phyloP scores from a whole-genome alignment of 352 stramenopile genomes.

The Hyaloperonospora brassicae region DNA sequence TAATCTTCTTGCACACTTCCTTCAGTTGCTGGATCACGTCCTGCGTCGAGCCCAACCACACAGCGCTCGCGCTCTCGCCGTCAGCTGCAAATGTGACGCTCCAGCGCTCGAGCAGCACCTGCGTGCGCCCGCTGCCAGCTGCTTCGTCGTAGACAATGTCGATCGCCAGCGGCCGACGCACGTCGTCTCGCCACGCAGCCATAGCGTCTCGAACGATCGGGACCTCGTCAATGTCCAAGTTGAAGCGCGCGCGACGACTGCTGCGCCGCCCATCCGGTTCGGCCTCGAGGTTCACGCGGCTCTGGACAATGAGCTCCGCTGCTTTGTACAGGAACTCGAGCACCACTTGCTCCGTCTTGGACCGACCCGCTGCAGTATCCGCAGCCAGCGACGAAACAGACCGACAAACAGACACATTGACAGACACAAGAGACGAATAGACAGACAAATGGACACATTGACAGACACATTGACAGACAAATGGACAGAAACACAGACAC shows the following conservation, averaged over 20 bases:
- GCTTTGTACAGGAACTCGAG: conserved; percentile 81
- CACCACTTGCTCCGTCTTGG: conserved; percentile 81
- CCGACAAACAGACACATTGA: neutral
- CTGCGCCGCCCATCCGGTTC: conserved; percentile 36
- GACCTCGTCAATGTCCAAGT: conserved; percentile 80
- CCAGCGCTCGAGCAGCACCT: conserved; percentile 72
- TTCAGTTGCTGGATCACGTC: conserved; percentile 78
- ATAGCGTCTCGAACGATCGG: conserved; percentile 58
- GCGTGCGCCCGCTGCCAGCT: conserved; percentile 20
- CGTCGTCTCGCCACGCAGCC: conserved; percentile 59
- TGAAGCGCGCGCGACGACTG: conserved; percentile 64
- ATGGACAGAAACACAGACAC: too few species aligned
- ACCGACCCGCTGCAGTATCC: conserved; percentile 33
- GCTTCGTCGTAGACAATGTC: conserved; percentile 53
- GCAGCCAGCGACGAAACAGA: neutral
- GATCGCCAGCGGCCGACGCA: conserved; percentile 55
- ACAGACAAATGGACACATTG: too few species aligned
- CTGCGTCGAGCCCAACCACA: conserved; percentile 25
- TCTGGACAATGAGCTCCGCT: conserved; percentile 76
- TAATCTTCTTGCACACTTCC: conserved; percentile 74
- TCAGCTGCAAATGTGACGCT: conserved; percentile 37
- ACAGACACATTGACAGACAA: too few species aligned
- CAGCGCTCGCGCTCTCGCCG: conserved; percentile 10
- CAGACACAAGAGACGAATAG: neutral
- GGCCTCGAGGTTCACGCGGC: conserved; percentile 58